These are phyloP conservation scores for Rhizopus sp. DNA, from an alignment of 371 early-diverging fungal genomes.

Conservation along the genomic window DNA sequence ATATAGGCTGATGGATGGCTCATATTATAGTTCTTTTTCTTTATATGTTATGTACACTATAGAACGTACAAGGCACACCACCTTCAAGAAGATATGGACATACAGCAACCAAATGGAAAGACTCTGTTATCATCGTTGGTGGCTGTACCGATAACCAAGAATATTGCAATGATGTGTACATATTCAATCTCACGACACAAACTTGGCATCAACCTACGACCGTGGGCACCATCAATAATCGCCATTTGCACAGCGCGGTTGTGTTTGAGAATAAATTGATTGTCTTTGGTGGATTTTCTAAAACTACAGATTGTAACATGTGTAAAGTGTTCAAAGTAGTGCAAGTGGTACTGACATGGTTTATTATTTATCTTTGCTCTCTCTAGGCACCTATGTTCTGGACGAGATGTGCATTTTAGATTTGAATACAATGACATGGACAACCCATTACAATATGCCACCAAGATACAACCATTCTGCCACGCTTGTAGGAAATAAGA, in stretches of 20 bases:
- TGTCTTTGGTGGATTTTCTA: constrained; percentile 70
- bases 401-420: constrained; percentile 59
- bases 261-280: constrained; percentile 64
- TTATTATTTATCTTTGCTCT: not conserved
- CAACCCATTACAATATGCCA: constrained; percentile 46
- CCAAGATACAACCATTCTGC: constrained; percentile 63
- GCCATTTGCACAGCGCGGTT: constrained; percentile 65
- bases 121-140: constrained; percentile 62
- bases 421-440: constrained; percentile 56
- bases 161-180: constrained; percentile 65
- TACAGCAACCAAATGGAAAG: constrained; percentile 59
- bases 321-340: not conserved
- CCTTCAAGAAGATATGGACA: constrained; percentile 67
- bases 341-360: not conserved
- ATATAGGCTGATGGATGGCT: constrained; percentile 3
- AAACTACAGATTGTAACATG: constrained; percentile 58
- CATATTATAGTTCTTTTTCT: constrained; percentile 1
- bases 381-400: constrained; percentile 57
- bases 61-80: constrained; percentile 50
- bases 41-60: constrained; percentile 11
- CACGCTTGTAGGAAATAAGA: constrained; percentile 50
- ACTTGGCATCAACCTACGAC: constrained; percentile 67
- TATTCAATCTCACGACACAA: constrained; percentile 58
- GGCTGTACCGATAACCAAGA: constrained; percentile 60
- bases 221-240: constrained; percentile 45